Evolutionary conservation across 1,139 yeast genomes (phyloP).

Genomic region (Sugiyamaella xylanicola): DNA sequence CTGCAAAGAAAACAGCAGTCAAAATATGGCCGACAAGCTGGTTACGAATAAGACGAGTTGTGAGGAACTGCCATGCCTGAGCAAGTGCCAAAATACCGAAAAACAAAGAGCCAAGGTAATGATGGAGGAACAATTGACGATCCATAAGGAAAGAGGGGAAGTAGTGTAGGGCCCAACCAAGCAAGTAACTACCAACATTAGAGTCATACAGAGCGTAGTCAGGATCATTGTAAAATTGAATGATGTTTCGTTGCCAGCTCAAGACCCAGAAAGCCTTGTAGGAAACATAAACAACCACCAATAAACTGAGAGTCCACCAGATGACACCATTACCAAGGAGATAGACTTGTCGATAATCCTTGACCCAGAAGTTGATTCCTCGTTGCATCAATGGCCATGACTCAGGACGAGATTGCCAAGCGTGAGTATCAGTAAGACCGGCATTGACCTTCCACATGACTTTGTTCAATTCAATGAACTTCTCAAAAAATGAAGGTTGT

Average conservation of each 20-base stretch:
- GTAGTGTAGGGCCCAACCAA: conserved; percentile 87
- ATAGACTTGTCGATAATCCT: conserved; percentile 75
- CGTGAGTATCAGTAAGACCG: conserved; percentile 81
- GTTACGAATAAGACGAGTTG: conserved; percentile 48
- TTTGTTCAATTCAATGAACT: conserved; percentile 74
- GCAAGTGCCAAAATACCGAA: conserved; percentile 81
- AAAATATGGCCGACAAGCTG: conserved; percentile 48
- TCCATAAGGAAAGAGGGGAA: conserved; percentile 79
- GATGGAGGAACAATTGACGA: conserved; percentile 94
- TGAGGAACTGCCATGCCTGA: conserved; percentile 72
- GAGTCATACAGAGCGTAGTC: conserved; percentile 70
- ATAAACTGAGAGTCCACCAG: conserved; percentile 83
- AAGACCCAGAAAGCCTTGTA: conserved; percentile 59
- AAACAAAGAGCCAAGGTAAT: conserved; percentile 88
- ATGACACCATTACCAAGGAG: conserved; percentile 85
- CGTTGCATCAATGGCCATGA: conserved; percentile 88
- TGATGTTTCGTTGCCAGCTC: conserved; percentile 67
- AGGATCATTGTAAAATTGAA: conserved; percentile 48
- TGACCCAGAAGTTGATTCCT: conserved; percentile 95
- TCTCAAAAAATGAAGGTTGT: conserved; percentile 62
- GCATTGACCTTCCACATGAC: conserved; percentile 92
- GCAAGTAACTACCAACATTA: conserved; percentile 64
- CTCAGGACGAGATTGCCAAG: conserved; percentile 83
- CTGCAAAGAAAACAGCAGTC: conserved; percentile 52
- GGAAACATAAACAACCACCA: conserved; percentile 56